Evolutionary conservation across 495 filamentous ascomycete species (phyloP), one percentile per base, ranked within the genome.

Genomic region (Podospora australis): DNA sequence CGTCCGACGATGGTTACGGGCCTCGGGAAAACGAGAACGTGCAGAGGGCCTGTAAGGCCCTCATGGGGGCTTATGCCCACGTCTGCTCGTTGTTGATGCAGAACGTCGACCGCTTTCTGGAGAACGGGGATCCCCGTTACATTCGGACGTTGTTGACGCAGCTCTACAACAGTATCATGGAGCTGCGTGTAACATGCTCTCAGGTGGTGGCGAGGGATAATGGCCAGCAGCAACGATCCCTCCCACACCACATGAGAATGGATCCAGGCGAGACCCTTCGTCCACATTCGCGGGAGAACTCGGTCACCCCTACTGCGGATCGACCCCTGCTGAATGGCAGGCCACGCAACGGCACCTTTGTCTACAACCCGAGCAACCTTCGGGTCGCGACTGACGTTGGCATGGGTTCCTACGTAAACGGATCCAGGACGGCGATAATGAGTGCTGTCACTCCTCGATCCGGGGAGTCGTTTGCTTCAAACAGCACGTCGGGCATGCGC

Each of bases 131-230:
- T 57, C 78, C 83, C 6, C 78, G 84, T 16, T 90, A 90, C 56
- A 80, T 92, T 43, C 82, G 90, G 7, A 89, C 83, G 0, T 66
- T 94, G 48, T 75, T 96, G 72, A 73, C 90, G 36, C 80, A 85
- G 64, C 72, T 92, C 25, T 94, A 86, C 58, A 86, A 87, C 42
- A 86, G 87, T 55, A 75, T 87, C 22, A 78, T 87, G 55, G 90
- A 96, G 61, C 67, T 90, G 40, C 83, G 74, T 13, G 70, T 71
- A 8, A 73, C 71, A 2, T 67, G 64, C 26, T 55, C 59, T 3
- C 59, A 65, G 36, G 48, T 53, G 6, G 38, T 47, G 0, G 25
- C 55, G 4, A 53, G 57, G 11, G 46, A 34, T 28, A 46, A 13
- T 26, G n/a, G n/a, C n/a, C n/a, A n/a, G n/a, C n/a, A n/a, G n/a